Percentiles rank a stretch among this genome's conserved stretches.
These are phyloP conservation scores for Senna siamea DNA, from an alignment of 306 rosid species.

Conservation along the genomic window DNA sequence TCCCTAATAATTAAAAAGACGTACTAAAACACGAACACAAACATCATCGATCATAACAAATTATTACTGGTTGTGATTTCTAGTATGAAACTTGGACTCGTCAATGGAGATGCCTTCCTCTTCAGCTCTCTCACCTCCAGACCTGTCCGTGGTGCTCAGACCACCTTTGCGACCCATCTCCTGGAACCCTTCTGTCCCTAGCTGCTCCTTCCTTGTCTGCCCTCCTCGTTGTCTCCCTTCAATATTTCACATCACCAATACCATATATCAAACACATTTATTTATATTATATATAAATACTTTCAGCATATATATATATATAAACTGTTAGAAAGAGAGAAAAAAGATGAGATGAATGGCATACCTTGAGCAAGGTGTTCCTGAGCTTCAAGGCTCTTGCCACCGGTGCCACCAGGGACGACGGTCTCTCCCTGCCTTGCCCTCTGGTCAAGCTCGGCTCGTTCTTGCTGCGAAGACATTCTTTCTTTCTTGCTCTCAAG, in stretches of 20 bases:
- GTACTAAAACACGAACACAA: too few species aligned
- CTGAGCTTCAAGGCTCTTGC: conserved; percentile 83
- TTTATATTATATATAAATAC: too few species aligned
- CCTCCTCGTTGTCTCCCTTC: conserved; percentile 69
- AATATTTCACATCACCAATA: too few species aligned
- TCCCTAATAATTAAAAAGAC: too few species aligned
- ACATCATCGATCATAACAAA: too few species aligned
- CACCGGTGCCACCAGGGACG: conserved; percentile 87
- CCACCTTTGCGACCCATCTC: conserved; percentile 85
- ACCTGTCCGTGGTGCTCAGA: conserved; percentile 56
- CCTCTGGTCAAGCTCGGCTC: conserved; percentile 57
- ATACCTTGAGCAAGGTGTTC: conserved; percentile 79
- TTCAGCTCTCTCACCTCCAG: conserved; percentile 61
- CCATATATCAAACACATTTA: too few species aligned
- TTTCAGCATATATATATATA: too few species aligned
- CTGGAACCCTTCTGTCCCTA: conserved; percentile 56
- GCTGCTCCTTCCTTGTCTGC: conserved; percentile 64
- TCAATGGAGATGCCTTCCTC: conserved; percentile 60
- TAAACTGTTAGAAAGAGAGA: too few species aligned
- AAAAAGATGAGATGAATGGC: too few species aligned
- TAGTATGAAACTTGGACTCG: conserved; percentile 61
- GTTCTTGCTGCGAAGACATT: conserved; percentile 43
- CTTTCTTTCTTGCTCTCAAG: too few species aligned
- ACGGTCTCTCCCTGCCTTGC: conserved; percentile 80
- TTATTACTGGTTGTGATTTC: not conserved